phyloP scores from a whole-genome alignment of 495 filamentous ascomycete genomes.

The Neurospora terricola region DNA sequence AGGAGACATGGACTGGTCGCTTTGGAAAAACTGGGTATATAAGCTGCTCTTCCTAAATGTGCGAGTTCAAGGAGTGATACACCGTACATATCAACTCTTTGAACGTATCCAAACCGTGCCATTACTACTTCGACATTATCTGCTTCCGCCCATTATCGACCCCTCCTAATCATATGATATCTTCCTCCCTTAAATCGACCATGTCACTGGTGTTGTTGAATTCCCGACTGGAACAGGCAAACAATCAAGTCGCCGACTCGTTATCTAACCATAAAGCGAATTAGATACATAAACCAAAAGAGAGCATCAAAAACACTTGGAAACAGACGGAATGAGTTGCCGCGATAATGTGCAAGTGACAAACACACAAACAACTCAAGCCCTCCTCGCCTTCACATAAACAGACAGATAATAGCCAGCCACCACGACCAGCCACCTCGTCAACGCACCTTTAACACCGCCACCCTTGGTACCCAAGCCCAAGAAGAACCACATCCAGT shows the following conservation, averaged over 20 bases:
- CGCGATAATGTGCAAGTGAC: background rate
- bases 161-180: background rate
- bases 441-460: conserved; percentile 36
- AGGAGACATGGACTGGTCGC: background rate
- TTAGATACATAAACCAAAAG: background rate
- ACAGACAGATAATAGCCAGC: conserved; percentile 11
- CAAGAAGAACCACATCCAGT: conserved; percentile 36
- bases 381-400: conserved; percentile 1
- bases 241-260: background rate
- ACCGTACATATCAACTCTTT: background rate
- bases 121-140: background rate
- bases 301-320: background rate
- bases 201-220: background rate
- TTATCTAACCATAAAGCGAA: background rate
- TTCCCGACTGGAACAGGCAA: background rate
- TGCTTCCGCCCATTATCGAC: background rate
- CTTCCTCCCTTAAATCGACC: background rate
- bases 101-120: background rate
- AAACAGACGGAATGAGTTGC: background rate
- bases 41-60: background rate
- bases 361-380: background rate
- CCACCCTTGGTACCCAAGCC: conserved; percentile 34
- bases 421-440: conserved; percentile 37
- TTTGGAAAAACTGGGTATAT: background rate
- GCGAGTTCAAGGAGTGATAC: background rate